phyloP scores from a whole-genome alignment of 2,329 filamentous ascomycete genomes.

The Aureobasidium lini region DNA sequence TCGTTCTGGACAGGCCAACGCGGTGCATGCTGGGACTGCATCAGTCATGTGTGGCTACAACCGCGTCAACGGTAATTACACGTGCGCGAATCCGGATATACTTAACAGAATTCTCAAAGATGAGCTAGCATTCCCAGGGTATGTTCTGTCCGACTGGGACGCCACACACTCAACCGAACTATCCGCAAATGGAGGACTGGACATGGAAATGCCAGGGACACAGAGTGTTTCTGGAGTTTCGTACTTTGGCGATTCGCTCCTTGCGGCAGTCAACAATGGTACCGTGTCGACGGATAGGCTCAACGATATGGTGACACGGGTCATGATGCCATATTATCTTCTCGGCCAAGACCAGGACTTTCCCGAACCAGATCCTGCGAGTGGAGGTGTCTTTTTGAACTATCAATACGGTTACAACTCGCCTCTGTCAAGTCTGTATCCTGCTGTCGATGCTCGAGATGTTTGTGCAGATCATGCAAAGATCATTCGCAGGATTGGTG shows the following conservation, averaged over 20 bases:
- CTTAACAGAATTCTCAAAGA: constrained; percentile 61
- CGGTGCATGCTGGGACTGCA: constrained; percentile 48
- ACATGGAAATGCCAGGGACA: constrained; percentile 58
- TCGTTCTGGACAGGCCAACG: constrained; percentile 34
- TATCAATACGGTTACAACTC: constrained; percentile 51
- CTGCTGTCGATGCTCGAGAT: constrained; percentile 67
- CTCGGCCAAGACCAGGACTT: constrained; percentile 38
- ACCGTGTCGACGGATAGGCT: constrained; percentile 27
- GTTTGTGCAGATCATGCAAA: constrained; percentile 65
- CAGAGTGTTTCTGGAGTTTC: constrained; percentile 18
- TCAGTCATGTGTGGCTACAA: constrained; percentile 57
- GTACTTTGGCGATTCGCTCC: constrained; percentile 21
- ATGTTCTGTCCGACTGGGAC: constrained; percentile 59
- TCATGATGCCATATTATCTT: constrained; percentile 43
- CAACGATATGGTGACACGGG: constrained; percentile 35
- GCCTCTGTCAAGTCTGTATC: not conserved
- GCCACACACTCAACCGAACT: constrained; percentile 56
- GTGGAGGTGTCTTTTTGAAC: constrained; percentile 43
- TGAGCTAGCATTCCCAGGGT: constrained; percentile 62
- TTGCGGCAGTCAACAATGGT: constrained; percentile 22
- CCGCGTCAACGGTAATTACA: constrained; percentile 71
- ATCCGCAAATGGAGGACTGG: constrained; percentile 51
- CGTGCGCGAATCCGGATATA: constrained; percentile 49
- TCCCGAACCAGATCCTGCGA: constrained; percentile 37
- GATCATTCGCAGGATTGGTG: constrained; percentile 59